phyloP scores from a whole-genome alignment of 2,329 filamentous ascomycete genomes.

The Didymella sp. region DNA sequence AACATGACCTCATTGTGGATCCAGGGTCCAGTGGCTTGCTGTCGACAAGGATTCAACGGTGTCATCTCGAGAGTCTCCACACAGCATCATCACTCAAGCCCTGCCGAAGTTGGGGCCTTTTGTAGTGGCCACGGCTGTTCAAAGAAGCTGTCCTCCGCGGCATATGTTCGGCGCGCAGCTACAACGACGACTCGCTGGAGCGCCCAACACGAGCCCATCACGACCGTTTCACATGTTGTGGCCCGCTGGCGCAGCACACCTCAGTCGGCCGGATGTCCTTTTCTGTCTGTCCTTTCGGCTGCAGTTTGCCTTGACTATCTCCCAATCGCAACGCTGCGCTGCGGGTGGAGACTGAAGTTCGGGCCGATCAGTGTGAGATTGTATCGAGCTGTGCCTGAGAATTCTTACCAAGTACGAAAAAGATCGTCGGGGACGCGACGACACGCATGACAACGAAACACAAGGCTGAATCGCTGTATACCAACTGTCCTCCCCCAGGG shows the following conservation, averaged over 20 bases:
- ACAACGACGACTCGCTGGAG: constrained; percentile 11
- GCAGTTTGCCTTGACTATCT: constrained; percentile 12
- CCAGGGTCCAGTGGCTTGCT: not conserved
- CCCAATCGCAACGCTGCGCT: constrained; percentile 15
- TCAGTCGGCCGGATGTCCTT: constrained; percentile 23
- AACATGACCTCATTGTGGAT: not conserved
- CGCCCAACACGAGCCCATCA: constrained; percentile 12
- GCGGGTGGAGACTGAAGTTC: constrained; percentile 6
- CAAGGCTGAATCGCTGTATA: constrained; percentile 28
- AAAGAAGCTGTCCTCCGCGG: constrained; percentile 17
- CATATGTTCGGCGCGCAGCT: constrained; percentile 4
- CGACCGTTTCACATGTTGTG: constrained; percentile 15
- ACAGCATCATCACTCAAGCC: constrained; percentile 5
- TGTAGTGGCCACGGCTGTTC: constrained; percentile 10
- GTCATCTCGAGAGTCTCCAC: not conserved
- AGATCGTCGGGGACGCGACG: constrained; percentile 35
- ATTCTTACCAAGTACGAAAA: constrained; percentile 21
- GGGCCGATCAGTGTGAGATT: constrained; percentile 23
- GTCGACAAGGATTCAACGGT: not conserved
- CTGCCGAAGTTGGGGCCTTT: constrained; percentile 22
- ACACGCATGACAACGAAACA: constrained; percentile 34
- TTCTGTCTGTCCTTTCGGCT: constrained; percentile 13
- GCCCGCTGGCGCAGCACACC: constrained; percentile 14
- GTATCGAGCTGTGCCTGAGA: constrained; percentile 27
- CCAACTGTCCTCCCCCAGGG: not conserved